Base-by-base conservation (phyloP, 1,139 yeast genomes). In the Blastobotrys petasosporus region DNA sequence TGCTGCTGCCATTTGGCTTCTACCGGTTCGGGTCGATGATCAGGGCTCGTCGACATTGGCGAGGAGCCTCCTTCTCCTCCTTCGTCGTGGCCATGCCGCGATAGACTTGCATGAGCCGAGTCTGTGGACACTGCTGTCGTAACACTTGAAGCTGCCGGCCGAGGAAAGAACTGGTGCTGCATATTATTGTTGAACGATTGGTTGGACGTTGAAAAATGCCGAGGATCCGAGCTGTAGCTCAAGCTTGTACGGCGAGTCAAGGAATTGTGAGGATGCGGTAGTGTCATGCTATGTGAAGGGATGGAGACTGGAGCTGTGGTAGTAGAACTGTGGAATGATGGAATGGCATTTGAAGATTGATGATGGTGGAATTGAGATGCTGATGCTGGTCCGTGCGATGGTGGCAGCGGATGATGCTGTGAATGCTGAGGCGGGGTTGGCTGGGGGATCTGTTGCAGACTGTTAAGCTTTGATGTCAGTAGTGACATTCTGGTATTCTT, bases 41-140 rank as follows among this genome's bases (percentile, higher is more conserved):
- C 38, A 4, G 38, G 38, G 13, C 38, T 35, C 4, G 41, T 38
- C 4, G 25, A 23, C 41, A 38, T 38, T 7, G 41, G 41, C 10
- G 35, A 29, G 2, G 39, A 15, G 37, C 20, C 20, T 10, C 37
- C 15, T n/a, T n/a, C n/a, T n/a, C n/a, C n/a, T n/a, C n/a, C n/a
- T n/a, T n/a, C n/a, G 10, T 16, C 13, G 17, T 17, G 15, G 30
- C 16, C 20, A 23, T 37, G 16, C 17, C 36, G 28, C 12, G 9
- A 6, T 12, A 25, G 40, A 11, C 12, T 39, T 32, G 33, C 33
- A n/a, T 39, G 33, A 7, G 40, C 41, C 28, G 37, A 34, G 11
- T 54, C 63, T 57, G 59, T 57, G 39, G 65, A 52, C 43, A 61
- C 51, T 44, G 58, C 56, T 32, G 66, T 55, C 28, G 65, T 56